These are phyloP conservation scores for Ceratobasidium sp. DNA, from an alignment of 1,284 basidiomycete genomes.

Conservation along the genomic window DNA sequence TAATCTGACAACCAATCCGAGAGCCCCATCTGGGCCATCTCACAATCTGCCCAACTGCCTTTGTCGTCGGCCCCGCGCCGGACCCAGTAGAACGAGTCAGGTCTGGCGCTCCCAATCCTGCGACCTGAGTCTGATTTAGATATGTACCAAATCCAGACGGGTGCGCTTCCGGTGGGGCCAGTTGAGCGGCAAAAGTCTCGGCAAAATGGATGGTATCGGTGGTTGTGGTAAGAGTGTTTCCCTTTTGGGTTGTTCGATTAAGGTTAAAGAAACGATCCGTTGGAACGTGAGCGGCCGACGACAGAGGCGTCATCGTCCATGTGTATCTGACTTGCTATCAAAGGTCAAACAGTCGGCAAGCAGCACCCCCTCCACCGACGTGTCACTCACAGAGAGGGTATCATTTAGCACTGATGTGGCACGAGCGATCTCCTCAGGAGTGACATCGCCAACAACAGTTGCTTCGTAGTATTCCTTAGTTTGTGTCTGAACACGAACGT, in stretches of 20 bases:
- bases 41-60: slow-evolving; percentile 21
- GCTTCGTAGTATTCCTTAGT: slow-evolving; percentile 23
- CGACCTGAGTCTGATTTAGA: slow-evolving; percentile 22
- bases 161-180: slow-evolving; percentile 1
- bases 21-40: slow-evolving; percentile 34
- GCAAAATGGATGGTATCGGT: slow-evolving; percentile 26
- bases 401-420: slow-evolving; percentile 8
- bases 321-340: slow-evolving; percentile 30
- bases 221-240: background rate
- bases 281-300: slow-evolving; percentile 10
- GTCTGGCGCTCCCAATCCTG: slow-evolving; percentile 3
- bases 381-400: slow-evolving; percentile 15
- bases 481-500: slow-evolving; percentile 5
- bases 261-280: slow-evolving; percentile 26
- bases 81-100: background rate
- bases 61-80: slow-evolving; percentile 10
- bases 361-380: background rate
- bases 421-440: slow-evolving; percentile 12
- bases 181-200: slow-evolving; percentile 18
- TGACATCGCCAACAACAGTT: slow-evolving; percentile 19
- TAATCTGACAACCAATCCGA: slow-evolving; percentile 16
- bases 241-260: background rate
- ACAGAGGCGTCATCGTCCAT: slow-evolving; percentile 29
- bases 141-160: slow-evolving; percentile 30
- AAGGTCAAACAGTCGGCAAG: background rate